A percentile compares a stretch with the other conserved stretches of the same genome.
These are phyloP conservation scores for Botrytis hyacinthi DNA, from an alignment of 2,329 filamentous ascomycete genomes.

Conservation along the genomic window DNA sequence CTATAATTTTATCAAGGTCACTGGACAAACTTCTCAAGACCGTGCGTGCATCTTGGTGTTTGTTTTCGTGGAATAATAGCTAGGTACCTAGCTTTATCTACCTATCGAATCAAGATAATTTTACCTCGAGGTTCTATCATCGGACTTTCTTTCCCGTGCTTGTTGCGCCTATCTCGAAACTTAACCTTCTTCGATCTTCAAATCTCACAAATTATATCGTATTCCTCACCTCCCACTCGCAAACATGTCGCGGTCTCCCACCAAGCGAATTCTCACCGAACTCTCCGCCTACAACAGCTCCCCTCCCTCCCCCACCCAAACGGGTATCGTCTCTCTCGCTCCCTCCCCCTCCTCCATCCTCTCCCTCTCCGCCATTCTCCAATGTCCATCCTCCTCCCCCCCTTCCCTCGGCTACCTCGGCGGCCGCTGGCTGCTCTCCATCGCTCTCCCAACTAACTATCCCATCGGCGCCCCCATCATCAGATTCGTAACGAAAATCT, in stretches of 20 bases:
- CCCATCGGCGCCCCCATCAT: constrained; percentile 76
- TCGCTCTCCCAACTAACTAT: constrained; percentile 74
- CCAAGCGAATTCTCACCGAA: constrained; percentile 58
- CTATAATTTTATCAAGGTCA: background rate
- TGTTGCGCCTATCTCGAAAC: background rate
- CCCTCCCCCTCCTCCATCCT: constrained; percentile 53
- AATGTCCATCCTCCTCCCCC: constrained; percentile 50
- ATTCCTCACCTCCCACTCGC: constrained; percentile 3
- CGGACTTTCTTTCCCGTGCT: background rate
- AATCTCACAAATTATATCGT: background rate
- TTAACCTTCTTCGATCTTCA: background rate
- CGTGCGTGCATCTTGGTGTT: background rate
- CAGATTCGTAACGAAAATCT: constrained; percentile 77
- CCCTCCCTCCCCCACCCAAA: constrained; percentile 50
- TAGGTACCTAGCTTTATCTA: background rate
- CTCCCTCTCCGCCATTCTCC: constrained; percentile 53
- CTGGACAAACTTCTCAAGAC: background rate
- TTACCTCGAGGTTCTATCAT: too few relatives aligned
- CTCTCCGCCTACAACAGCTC: constrained; percentile 43
- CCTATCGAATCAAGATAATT: background rate
- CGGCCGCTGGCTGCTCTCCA: constrained; percentile 80
- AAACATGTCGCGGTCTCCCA: constrained; percentile 41
- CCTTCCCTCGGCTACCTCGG: constrained; percentile 50
- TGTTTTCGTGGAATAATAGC: background rate
- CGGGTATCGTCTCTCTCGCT: constrained; percentile 59